Base-by-base conservation (phyloP, 2,329 filamentous ascomycete genomes). In the Colletotrichum sp. region DNA sequence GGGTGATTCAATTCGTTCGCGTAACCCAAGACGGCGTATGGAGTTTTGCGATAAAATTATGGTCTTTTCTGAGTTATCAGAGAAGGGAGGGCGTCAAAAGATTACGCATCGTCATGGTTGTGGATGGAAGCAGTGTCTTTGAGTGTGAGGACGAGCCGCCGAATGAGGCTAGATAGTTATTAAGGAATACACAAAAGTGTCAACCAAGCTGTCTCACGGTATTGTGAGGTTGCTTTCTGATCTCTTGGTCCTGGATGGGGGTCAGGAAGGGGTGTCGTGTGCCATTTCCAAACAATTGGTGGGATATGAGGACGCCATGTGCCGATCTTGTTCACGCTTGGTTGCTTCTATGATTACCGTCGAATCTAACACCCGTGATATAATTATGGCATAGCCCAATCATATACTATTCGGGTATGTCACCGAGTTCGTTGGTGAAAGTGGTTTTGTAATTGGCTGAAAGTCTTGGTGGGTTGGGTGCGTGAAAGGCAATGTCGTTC, bases 11-110 rank as follows among this genome's bases (percentile, higher is more conserved):
- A 52, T 52, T 75, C 25, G 18, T 67, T 72, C 69, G 48, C 67
- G 48, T 74, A 60, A 43, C 48, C 56, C 32, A 70, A 64, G 36
- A 66, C 28, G 72, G 74, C 65, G 74, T 76, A 73, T 39, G 74
- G 74, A 76, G 74, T 76, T 75, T 74, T 52, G 48, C 70, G 61
- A 62, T 67, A 74, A 74, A 69, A 70, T 65, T 39, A 55, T 52
- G 32, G 58, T 74, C 43, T 74, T 56, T 64, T 74, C 68, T 48
- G 58, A 34, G 30, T 22, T 64, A 55, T 60, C 70, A 69, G 58
- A 67, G 64, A 65, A 52, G 43, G 58, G 65, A 48, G 15, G 58
- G 70, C 32, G 69, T 66, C 69, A 55, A 66, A 74, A 72, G 55
- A 65, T 61, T 66, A 65, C 62, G 34, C 62, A 61, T 55, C 30